A percentile compares a stretch with the other conserved stretches of the same genome.
Conservation (phyloP, 192 early-diverging fungal species). For the Linnemannia hyalina region DNA sequence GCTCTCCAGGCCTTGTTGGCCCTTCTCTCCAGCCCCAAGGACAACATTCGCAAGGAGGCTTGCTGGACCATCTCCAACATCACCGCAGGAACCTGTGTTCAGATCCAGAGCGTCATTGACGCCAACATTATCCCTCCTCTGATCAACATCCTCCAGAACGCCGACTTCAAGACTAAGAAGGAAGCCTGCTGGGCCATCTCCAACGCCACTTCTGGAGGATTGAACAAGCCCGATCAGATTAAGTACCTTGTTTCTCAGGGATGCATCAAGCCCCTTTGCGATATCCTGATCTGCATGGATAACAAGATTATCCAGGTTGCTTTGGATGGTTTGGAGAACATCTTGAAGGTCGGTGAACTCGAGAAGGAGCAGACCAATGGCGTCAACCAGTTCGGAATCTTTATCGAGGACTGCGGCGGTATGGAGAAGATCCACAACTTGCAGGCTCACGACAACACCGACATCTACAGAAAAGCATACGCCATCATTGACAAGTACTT, state of each 20-base stretch:
- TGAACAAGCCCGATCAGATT: constrained; percentile 94
- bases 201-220: constrained; percentile 95
- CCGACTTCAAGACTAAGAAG: constrained; percentile 98
- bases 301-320: constrained; percentile 98
- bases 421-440: constrained; percentile 96
- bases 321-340: constrained; percentile 97
- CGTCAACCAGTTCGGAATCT: constrained; percentile 89
- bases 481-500: constrained; percentile 98
- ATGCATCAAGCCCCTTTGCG: constrained; percentile 95
- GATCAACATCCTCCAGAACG: constrained; percentile 85
- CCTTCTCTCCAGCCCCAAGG: constrained; percentile 90
- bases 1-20: constrained; percentile 82
- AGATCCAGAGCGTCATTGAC: constrained; percentile 97
- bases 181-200: constrained; percentile 99
- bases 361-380: constrained; percentile 76
- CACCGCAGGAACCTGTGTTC: constrained; percentile 94
- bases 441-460: constrained; percentile 95
- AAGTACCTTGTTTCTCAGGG: constrained; percentile 93
- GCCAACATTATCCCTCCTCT: constrained; percentile 94
- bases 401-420: constrained; percentile 94
- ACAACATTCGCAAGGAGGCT: constrained; percentile 98
- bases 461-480: constrained; percentile 98
- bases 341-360: constrained; percentile 94
- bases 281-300: constrained; percentile 90
- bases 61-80: constrained; percentile 99